phyloP scores from a whole-genome alignment of 106 monocot genomes.

The Dendrobium catenatum region DNA sequence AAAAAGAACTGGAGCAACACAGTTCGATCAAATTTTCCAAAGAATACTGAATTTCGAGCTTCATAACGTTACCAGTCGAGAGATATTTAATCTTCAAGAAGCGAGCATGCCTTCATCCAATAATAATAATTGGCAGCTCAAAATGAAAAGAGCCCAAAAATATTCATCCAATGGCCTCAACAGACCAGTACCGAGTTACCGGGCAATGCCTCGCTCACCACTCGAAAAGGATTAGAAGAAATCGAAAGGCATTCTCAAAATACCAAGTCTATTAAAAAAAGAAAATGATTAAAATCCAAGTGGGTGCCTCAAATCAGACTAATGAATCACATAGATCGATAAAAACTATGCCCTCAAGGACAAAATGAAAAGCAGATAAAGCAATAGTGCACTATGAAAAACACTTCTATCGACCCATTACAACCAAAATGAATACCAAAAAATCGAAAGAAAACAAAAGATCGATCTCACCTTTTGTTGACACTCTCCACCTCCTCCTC shows the following conservation, averaged over 20 bases:
- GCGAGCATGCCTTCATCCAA: background rate
- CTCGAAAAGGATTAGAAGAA: background rate
- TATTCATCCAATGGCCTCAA: background rate
- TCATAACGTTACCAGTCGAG: background rate
- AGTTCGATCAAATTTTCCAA: background rate
- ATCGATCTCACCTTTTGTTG: conserved; percentile 6
- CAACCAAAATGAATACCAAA: background rate
- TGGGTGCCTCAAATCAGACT: background rate
- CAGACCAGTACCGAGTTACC: background rate
- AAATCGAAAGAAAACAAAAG: background rate
- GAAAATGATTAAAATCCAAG: background rate
- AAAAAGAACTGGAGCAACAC: background rate
- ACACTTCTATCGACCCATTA: background rate
- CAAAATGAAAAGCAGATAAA: background rate
- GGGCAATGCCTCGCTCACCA: background rate
- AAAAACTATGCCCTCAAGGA: background rate
- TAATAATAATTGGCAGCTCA: background rate
- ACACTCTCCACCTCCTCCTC: conserved; percentile 45
- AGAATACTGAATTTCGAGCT: background rate
- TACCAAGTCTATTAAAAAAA: background rate
- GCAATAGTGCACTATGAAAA: background rate
- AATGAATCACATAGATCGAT: background rate
- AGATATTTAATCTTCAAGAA: background rate
- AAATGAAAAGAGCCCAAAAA: background rate
- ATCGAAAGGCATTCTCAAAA: background rate